Percentiles rank a stretch among this genome's conserved stretches.
Conservation (phyloP, 1,284 basidiomycete genomes). For the Sanghuangporus weigelae region DNA sequence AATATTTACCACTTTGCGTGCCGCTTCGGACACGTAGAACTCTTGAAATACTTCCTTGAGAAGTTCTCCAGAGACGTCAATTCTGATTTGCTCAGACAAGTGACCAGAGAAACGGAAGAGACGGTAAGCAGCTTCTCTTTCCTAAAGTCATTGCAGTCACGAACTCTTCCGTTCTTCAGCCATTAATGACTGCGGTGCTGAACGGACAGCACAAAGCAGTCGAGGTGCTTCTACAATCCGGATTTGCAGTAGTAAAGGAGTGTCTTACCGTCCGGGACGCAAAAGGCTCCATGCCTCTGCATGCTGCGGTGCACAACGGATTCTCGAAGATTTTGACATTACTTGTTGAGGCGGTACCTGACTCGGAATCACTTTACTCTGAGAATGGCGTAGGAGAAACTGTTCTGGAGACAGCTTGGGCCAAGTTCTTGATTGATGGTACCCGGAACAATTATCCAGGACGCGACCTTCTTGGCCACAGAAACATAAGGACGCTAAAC, state of each 20-base stretch:
- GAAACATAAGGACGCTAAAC: neutral
- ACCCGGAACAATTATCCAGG: constrained; percentile 9
- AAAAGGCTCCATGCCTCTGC: constrained; percentile 42
- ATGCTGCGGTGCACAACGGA: constrained; percentile 35
- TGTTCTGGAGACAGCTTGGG: constrained; percentile 38
- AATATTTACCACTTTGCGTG: constrained; percentile 51
- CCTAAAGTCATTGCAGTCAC: neutral
- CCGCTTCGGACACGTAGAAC: constrained; percentile 22
- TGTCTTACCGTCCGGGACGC: constrained; percentile 34
- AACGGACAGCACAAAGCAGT: constrained; percentile 25
- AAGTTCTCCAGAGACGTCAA: constrained; percentile 45
- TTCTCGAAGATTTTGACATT: constrained; percentile 31
- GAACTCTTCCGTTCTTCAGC: constrained; percentile 29
- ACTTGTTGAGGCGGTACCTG: constrained; percentile 31
- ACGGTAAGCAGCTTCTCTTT: constrained; percentile 34
- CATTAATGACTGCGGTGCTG: constrained; percentile 44
- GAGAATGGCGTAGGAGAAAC: constrained; percentile 55
- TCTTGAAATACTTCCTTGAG: constrained; percentile 39
- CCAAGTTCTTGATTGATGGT: constrained; percentile 20
- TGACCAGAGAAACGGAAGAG: constrained; percentile 37
- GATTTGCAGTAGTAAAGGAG: constrained; percentile 22
- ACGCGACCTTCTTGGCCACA: neutral
- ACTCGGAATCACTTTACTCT: constrained; percentile 32
- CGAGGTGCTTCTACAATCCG: constrained; percentile 32
- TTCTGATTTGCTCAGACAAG: constrained; percentile 37